phyloP scores from a whole-genome alignment of 1,284 basidiomycete species.

The Gymnopus androsaceus region DNA sequence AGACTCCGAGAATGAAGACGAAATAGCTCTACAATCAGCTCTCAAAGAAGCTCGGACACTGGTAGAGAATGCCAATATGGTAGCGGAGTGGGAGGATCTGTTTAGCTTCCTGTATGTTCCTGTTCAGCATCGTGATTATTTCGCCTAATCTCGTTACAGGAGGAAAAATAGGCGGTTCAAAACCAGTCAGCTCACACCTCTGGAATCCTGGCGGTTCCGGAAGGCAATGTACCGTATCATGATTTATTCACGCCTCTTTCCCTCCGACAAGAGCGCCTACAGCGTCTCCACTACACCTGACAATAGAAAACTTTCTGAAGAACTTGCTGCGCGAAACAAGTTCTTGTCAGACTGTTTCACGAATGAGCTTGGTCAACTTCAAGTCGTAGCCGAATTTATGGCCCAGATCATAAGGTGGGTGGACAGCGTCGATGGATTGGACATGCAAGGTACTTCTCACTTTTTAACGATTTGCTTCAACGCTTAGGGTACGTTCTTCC shows the following conservation, averaged over 20 bases:
- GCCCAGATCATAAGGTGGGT: not conserved
- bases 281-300: not conserved
- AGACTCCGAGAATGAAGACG: not conserved
- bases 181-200: conserved; percentile 11
- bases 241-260: conserved; percentile 18
- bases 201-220: conserved; percentile 20
- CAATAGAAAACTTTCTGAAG: not conserved
- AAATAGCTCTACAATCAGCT: not conserved
- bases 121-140: not conserved
- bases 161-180: conserved; percentile 7
- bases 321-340: not conserved
- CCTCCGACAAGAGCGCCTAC: not conserved
- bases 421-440: not conserved
- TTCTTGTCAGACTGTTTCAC: not conserved
- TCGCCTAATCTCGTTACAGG: not conserved
- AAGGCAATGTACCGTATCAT: conserved; percentile 19
- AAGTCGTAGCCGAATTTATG: not conserved
- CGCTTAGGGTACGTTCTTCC: not conserved
- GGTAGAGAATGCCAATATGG: conserved; percentile 1
- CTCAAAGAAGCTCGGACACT: not conserved
- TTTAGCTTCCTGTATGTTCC: conserved; percentile 2
- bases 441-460: conserved; percentile 5
- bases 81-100: conserved; percentile 5
- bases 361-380: conserved; percentile 4
- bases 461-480: not conserved